Evolutionary conservation across 1,284 basidiomycete genomes (phyloP), one percentile per base, ranked within the genome.

Genomic region (Cystobasidium sp.): DNA sequence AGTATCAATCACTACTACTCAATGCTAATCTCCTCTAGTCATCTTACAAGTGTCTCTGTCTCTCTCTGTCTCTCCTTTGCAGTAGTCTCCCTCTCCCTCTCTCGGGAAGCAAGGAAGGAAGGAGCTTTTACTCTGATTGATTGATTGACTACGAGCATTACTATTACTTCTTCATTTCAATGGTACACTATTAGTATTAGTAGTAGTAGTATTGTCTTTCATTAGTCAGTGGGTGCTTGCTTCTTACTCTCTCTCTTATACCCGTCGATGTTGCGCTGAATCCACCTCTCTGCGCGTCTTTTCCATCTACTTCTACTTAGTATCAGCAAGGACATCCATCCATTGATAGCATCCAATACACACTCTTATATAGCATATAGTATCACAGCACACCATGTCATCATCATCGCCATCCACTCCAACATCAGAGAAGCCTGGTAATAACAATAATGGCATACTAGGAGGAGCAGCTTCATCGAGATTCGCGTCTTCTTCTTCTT

Each of bases 381-480:
- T 9, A 53, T 20, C 1, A n/a, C 20, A 53, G n/a, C 20, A 53
- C 9, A 53, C 52, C 9, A 53, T 53, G 39, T 31, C 39, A 37
- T 31, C 53, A 18, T 12, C 56, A 31, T 41, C 56, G 3, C 56
- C 56, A 6, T 41, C 56, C 37, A 59, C 56, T 10, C 56, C 56
- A 18, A 43, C 37, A 18, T 59, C 56, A n/a, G 56, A 64, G 39
- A 43, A 67, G 41, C 65, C 46, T 31, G 55, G 2, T 2, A 31
- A 31, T 31, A 22, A 16, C 55, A 31, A 31, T 31, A 22, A 16
- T 7, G 14, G 20, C 55, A 58, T 16, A n/a, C 55, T 22, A 31
- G 31, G 43, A 6, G 61, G 61, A 16, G 61, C 64, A 39, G 47
- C 47, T 53, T 20, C 64, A 47, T 59, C 56, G 56, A 31, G 56